Evolutionary conservation across 768 basidiomycete genomes (phyloP).

Genomic region (Rubroboletus satanas): DNA sequence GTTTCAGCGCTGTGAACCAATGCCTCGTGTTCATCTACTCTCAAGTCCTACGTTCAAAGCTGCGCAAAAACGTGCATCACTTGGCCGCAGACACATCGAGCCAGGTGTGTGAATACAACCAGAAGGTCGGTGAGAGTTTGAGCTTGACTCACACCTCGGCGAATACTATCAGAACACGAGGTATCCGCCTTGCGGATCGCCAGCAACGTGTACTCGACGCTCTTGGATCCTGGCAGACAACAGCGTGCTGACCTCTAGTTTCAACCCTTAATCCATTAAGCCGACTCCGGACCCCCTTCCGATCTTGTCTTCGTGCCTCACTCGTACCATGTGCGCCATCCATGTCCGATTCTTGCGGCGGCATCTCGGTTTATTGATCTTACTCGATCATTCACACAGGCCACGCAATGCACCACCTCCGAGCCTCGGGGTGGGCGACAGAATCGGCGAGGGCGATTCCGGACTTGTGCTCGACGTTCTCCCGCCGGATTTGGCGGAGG

Average conservation of each 20-base stretch:
- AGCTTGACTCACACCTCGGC: conserved; percentile 1
- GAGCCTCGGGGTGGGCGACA: conserved; percentile 34
- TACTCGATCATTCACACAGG: conserved; percentile 14
- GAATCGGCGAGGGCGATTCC: conserved; percentile 66
- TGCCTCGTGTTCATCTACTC: conserved; percentile 6
- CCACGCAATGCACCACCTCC: conserved; percentile 20
- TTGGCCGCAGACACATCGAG: not conserved
- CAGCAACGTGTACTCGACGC: conserved; percentile 4
- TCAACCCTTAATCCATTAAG: not conserved
- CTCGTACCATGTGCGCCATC: conserved; percentile 18
- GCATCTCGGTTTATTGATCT: conserved; percentile 3
- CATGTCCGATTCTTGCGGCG: not conserved
- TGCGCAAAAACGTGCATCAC: conserved; percentile 6
- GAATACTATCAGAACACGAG: conserved; percentile 18
- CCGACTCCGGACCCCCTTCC: not conserved
- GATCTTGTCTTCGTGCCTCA: not conserved
- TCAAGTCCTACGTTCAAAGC: not conserved
- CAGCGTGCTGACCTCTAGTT: conserved; percentile 3
- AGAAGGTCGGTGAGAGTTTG: conserved; percentile 1
- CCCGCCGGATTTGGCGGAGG: conserved; percentile 49
- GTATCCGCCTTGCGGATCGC: conserved; percentile 1
- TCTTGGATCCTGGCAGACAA: conserved; percentile 1
- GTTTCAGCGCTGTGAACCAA: not conserved
- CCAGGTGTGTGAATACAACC: conserved; percentile 3
- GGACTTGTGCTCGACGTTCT: conserved; percentile 56